Percentiles rank a stretch among this genome's conserved stretches.
Evolutionary conservation across 257 asterid species (phyloP).

Genomic region (Linderniella brevidens): DNA sequence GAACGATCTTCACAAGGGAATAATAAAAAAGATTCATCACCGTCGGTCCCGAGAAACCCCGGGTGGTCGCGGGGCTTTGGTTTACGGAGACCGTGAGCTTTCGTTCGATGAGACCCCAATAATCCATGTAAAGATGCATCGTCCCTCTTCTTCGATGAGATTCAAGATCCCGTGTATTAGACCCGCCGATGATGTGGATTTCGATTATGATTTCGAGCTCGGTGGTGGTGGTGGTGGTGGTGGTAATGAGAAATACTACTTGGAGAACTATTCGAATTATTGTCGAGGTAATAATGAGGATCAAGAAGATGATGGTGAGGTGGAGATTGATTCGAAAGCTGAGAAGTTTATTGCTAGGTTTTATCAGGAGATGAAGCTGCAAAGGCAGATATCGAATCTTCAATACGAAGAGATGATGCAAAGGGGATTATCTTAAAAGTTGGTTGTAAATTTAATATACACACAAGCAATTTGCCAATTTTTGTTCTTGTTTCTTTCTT

Average conservation of each 20-base stretch:
- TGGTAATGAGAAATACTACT: neutral
- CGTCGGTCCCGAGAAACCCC: neutral
- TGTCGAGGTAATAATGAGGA: too few relatives aligned
- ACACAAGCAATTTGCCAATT: too few relatives aligned
- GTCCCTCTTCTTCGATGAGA: slow-evolving; percentile 35
- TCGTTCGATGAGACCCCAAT: slow-evolving; percentile 54
- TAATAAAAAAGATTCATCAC: too few relatives aligned
- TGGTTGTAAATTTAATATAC: too few relatives aligned
- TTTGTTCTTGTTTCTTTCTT: too few relatives aligned
- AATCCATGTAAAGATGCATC: slow-evolving; percentile 46
- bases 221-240: slow-evolving; percentile 8
- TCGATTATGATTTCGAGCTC: slow-evolving; percentile 46
- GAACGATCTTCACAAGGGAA: too few relatives aligned
- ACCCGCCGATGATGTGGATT: slow-evolving; percentile 34
- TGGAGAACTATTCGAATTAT: neutral
- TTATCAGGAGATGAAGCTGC: slow-evolving; percentile 55
- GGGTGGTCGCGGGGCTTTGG: slow-evolving; percentile 15
- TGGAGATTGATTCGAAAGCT: slow-evolving; percentile 58
- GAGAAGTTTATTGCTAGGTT: slow-evolving; percentile 66
- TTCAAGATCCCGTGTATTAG: slow-evolving; percentile 64
- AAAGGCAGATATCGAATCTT: slow-evolving; percentile 16
- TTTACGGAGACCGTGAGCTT: slow-evolving; percentile 57
- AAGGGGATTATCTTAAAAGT: too few relatives aligned
- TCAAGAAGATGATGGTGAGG: slow-evolving; percentile 12
- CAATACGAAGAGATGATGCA: too few relatives aligned